Conservation (phyloP, 1,139 yeast species). For the Debaryomycetaceae sp. region DNA sequence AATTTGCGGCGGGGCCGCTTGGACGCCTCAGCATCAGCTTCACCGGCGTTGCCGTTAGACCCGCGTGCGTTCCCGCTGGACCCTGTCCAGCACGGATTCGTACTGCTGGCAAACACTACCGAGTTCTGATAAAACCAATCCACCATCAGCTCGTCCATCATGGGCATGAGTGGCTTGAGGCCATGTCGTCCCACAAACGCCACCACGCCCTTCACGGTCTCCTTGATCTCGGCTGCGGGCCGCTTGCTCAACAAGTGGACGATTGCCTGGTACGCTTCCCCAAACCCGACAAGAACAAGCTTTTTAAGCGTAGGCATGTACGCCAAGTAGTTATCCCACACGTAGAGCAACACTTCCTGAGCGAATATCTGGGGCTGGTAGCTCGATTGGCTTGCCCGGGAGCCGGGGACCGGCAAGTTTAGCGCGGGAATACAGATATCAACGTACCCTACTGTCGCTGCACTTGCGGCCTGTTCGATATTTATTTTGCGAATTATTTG, state of each 20-base stretch:
- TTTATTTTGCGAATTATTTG: conserved; percentile 25
- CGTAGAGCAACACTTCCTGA: conserved; percentile 64
- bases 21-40: conserved; percentile 20
- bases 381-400: conserved; percentile 9
- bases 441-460: conserved; percentile 57
- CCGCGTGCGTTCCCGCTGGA: conserved; percentile 11
- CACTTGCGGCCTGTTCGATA: conserved; percentile 22
- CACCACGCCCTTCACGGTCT: conserved; percentile 61
- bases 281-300: conserved; percentile 76
- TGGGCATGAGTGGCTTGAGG: conserved; percentile 68
- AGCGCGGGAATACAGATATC: conserved; percentile 70
- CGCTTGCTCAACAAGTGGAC: conserved; percentile 86
- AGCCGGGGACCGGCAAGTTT: conserved; percentile 19
- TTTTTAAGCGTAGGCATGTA: conserved; percentile 59
- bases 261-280: conserved; percentile 80
- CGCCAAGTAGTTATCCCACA: conserved; percentile 87
- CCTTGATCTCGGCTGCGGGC: conserved; percentile 41
- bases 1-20: conserved; percentile 82
- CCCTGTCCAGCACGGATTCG: conserved; percentile 71
- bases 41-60: conserved; percentile 4
- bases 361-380: conserved; percentile 58
- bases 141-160: conserved; percentile 77
- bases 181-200: conserved; percentile 57
- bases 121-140: conserved; percentile 92
- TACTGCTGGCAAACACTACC: conserved; percentile 63